Base-by-base conservation (phyloP, 2,329 filamentous ascomycete genomes). In the Aspergillus fumigatiaffinis region DNA sequence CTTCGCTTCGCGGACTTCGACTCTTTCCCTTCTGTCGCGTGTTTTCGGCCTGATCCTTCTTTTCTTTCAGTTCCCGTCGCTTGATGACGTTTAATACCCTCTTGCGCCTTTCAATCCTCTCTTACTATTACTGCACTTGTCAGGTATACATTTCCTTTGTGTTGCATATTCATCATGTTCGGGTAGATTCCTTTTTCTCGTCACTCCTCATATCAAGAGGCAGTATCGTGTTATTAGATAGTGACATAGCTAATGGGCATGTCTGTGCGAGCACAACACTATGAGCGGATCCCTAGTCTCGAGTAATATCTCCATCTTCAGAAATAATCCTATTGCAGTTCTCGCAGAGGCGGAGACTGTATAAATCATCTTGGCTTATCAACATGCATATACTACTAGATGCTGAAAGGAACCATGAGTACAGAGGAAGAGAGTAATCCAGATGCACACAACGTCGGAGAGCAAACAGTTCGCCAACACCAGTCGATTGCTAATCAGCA, bases 401-500 rank as follows among this genome's bases (percentile, higher is more conserved):
- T 35, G n/a, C 14, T 38, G 48, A 7, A 38, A 26, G 12, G 20
- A 53, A 20, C 42, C 8, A 32, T 21, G 17, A 42, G 51, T 47
- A 14, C 23, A 21, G 44, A 50, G 20, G 25, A 14, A 26, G 28
- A 49, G 10, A 29, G 17, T 7, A 10, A 29, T 51, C 21, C 20
- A 32, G 53, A 41, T n/a, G 32, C 47, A 46, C 20, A 25, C 12
- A 26, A 47, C 3, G 20, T 23, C 51, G 52, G 47, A 54, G 17
- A 42, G 51, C 10, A 50, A 23, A 50, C 51, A 56, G 29, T 26
- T 55, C 44, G 21, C 29, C 56, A 29, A 55, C 46, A 50, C 52
- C 55, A 54, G 38, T 44, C 54, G 47, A 56, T 50, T 56, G 51
- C 61, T 35, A 53, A 52, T 60, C 35, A 54, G 52, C 59, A 25